Base-by-base conservation (phyloP, 2,329 filamentous ascomycete species). In the Seiridium cupressi region DNA sequence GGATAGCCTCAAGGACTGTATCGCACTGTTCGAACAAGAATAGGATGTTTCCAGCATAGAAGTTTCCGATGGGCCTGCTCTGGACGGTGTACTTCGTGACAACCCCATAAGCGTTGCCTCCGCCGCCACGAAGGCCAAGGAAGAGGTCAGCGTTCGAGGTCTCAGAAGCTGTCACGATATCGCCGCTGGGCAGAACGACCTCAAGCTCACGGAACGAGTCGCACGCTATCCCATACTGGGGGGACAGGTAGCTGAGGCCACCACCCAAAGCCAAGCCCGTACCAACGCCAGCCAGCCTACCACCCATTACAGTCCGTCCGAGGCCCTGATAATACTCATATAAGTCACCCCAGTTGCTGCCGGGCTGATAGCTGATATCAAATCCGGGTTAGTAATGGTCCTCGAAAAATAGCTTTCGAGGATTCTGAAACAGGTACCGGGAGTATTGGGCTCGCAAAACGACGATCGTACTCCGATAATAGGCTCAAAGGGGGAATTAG, bases 31-130 rank as follows among this genome's bases (percentile, higher is more conserved):
- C 63, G 11, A 70, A 67, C 13, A 65, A 42, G 40, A 68, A 72
- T 36, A 72, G 60, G 54, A 72, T 18, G 32, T 70, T 72, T 3
- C 70, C 70, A 3, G 69, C 70, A 46, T 58, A 70, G 38, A 72
- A 67, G 18, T 68, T 56, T 3, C 64, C 68, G 5, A 63, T 62
- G 3, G 68, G 69, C 3, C 66, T 62, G 35, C 64, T 71, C 48
- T 72, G 69, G 2, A 72, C 70, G 1, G 55, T 64, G 32, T 65
- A 65, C 44, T 56, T 62, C 9, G 63, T 65, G 10, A 70, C 68
- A 10, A 70, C 58, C 4, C 68, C 68, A 35, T 68, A 70, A 2
- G 69, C 69, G 34, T 69, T 70, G 3, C 67, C 68, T 26, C 68
- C 67, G 2, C 68, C 68, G 9, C 68, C 68, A 5, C 66, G 63